phyloP scores from a whole-genome alignment of 2,329 filamentous ascomycete genomes.

The Aureobasidium lini region DNA sequence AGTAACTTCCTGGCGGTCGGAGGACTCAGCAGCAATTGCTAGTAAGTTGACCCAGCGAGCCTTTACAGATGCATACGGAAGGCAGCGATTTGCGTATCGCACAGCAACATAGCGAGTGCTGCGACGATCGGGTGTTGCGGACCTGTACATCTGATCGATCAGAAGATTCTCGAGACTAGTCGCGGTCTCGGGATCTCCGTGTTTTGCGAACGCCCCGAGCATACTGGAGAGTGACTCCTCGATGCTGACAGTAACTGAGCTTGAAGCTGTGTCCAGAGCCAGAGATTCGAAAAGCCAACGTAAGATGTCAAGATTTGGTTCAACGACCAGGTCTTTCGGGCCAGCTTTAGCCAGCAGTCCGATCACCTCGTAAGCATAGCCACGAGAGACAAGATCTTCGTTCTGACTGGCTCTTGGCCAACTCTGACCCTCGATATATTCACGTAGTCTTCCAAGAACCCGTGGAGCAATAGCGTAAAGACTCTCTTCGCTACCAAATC shows the following conservation, averaged over 20 bases:
- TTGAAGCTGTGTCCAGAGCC: constrained; percentile 66
- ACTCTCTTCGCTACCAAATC: constrained; percentile 56
- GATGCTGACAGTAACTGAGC: constrained; percentile 73
- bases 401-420: constrained; percentile 62
- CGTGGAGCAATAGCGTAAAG: constrained; percentile 59
- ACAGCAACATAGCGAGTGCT: constrained; percentile 76
- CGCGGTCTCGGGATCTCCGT: constrained; percentile 36
- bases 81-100: constrained; percentile 82
- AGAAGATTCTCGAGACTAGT: constrained; percentile 50
- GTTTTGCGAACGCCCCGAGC: constrained; percentile 49
- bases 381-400: constrained; percentile 59
- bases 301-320: constrained; percentile 48
- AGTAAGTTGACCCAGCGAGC: constrained; percentile 86
- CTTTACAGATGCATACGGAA: constrained; percentile 69
- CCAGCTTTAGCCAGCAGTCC: constrained; percentile 67
- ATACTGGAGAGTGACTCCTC: constrained; percentile 81
- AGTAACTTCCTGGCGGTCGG: constrained; percentile 71
- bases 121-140: constrained; percentile 34
- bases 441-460: constrained; percentile 60
- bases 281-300: constrained; percentile 80
- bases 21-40: constrained; percentile 58
- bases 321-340: constrained; percentile 48
- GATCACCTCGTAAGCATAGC: constrained; percentile 83
- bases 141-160: constrained; percentile 48
- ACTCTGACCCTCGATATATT: constrained; percentile 71